A percentile compares a stretch with the other conserved stretches of the same genome.
Evolutionary conservation across 106 monocot genomes (phyloP).

Genomic region (Agapanthus africanus): DNA sequence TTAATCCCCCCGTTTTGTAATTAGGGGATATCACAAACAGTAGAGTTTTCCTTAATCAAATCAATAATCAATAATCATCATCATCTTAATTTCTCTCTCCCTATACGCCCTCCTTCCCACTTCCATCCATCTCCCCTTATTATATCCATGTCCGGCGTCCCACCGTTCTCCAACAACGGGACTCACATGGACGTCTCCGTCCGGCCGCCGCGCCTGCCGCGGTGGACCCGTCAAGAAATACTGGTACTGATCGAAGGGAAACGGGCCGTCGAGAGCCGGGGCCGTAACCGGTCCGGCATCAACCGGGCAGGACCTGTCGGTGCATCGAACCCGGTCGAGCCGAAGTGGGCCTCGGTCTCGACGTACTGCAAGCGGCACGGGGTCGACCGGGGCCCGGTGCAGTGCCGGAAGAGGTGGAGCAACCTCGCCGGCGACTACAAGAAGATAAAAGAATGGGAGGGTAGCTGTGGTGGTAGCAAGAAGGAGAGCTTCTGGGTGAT

Average conservation of each 20-base stretch:
- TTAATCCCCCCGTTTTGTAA: too few relatives aligned
- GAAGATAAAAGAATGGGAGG: conserved; percentile 85
- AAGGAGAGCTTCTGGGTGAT: conserved; percentile 72
- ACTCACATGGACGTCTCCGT: neutral
- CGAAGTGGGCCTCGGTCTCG: conserved; percentile 86
- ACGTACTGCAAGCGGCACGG: conserved; percentile 57
- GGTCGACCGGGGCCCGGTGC: conserved; percentile 67
- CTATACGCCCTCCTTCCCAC: neutral
- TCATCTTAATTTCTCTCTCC: neutral
- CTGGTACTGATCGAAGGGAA: conserved; percentile 76
- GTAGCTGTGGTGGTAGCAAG: neutral
- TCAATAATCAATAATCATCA: neutral
- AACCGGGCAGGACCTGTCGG: conserved; percentile 12
- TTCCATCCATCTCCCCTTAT: neutral
- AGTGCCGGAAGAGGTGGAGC: conserved; percentile 95
- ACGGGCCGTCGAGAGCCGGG: conserved; percentile 49
- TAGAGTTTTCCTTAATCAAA: neutral
- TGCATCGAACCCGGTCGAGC: conserved; percentile 12
- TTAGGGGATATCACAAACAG: neutral
- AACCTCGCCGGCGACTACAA: conserved; percentile 75
- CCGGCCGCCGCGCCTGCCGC: conserved; percentile 46
- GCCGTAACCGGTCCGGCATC: conserved; percentile 26
- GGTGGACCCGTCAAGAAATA: conserved; percentile 91
- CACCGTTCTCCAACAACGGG: neutral
- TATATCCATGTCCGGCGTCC: neutral